Evolutionary conservation across 1,139 yeast species (phyloP).

Genomic region (Zygosaccharomyces pseudobailii): DNA sequence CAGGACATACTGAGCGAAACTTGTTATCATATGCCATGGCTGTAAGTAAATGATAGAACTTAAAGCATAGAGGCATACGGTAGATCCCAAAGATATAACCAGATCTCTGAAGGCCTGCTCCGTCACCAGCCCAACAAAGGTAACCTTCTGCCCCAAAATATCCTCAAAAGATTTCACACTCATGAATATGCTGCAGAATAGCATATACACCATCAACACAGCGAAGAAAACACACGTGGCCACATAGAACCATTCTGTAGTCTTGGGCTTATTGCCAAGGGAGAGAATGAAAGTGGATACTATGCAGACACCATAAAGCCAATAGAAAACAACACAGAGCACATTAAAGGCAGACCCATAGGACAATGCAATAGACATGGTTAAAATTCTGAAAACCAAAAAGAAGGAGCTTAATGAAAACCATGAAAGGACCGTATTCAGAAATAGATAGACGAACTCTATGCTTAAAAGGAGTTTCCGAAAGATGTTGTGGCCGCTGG

Average conservation of each 20-base stretch:
- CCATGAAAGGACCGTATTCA: conserved; percentile 70
- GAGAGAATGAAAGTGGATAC: conserved; percentile 87
- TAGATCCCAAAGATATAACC: conserved; percentile 78
- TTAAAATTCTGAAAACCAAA: conserved; percentile 72
- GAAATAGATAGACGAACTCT: conserved; percentile 72
- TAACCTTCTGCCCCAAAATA: conserved; percentile 29
- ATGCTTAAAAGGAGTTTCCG: conserved; percentile 70
- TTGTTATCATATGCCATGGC: conserved; percentile 92
- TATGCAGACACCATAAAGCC: conserved; percentile 87
- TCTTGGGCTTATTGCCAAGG: conserved; percentile 92
- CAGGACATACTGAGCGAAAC: conserved; percentile 78
- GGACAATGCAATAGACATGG: conserved; percentile 58
- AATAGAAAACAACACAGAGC: conserved; percentile 73
- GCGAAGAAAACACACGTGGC: conserved; percentile 89
- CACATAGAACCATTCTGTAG: conserved; percentile 77
- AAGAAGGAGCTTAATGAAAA: conserved; percentile 77
- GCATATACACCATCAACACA: conserved; percentile 83
- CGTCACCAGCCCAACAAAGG: conserved; percentile 42
- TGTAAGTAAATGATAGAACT: conserved; percentile 80
- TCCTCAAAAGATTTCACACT: conserved; percentile 65
- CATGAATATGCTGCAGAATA: conserved; percentile 81
- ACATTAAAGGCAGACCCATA: conserved; percentile 65
- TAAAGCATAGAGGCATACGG: conserved; percentile 73
- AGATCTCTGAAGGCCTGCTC: conserved; percentile 69
- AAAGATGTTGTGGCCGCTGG: conserved; percentile 66